A percentile compares a stretch with the other conserved stretches of the same genome.
Evolutionary conservation across 179 eudicot genomes (phyloP).

Genomic region (Kewa caespitosa): DNA sequence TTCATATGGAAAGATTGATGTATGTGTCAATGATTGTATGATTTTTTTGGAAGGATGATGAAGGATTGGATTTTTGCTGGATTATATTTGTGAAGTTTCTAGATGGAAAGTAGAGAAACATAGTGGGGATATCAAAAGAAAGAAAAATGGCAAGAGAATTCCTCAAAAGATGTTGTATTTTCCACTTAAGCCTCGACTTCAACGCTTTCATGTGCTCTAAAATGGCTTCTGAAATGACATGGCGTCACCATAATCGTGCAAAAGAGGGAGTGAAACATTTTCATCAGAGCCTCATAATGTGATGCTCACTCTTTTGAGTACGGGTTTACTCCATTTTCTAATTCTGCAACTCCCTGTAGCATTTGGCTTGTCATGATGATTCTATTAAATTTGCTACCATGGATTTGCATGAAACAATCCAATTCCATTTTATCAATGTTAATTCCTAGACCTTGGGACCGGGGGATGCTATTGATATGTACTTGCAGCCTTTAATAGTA

Average conservation of each 20-base stretch:
- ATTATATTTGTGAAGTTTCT: background rate
- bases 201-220: background rate
- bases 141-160: background rate
- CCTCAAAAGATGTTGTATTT: background rate
- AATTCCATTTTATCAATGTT: background rate
- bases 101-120: slow-evolving; percentile 3
- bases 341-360: background rate
- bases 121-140: background rate
- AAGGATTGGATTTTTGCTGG: background rate
- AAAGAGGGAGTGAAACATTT: background rate
- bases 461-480: background rate
- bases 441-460: background rate
- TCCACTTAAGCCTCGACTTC: background rate
- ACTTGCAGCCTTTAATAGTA: background rate
- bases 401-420: background rate
- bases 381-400: background rate
- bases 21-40: slow-evolving; percentile 11
- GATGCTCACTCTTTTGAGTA: background rate
- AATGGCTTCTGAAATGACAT: background rate
- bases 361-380: background rate
- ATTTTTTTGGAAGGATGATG: background rate
- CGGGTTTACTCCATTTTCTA: background rate
- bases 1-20: background rate
- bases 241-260: background rate
- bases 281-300: background rate